phyloP scores from a whole-genome alignment of 78 protist species.

The Ministeria vibrans region DNA sequence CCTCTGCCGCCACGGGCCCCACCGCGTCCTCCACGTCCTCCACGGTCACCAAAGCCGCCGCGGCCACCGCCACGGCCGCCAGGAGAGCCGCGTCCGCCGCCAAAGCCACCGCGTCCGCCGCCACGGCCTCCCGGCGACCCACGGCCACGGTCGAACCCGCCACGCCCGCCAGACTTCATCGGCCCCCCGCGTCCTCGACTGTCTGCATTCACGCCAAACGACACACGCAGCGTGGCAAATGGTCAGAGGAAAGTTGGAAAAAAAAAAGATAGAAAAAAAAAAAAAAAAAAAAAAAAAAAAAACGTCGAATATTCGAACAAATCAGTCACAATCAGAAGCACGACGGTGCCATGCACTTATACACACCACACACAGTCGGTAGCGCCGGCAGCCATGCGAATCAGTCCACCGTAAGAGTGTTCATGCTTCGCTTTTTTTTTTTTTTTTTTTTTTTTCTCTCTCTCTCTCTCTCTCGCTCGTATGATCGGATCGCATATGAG shows the following conservation, averaged over 20 bases:
- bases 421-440: not conserved
- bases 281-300: not conserved
- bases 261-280: not conserved
- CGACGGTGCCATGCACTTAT: not conserved
- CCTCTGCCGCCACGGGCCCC: slow-evolving; percentile 11
- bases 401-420: not conserved
- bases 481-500: too few species aligned
- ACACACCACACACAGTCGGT: not conserved
- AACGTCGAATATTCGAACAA: not conserved
- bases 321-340: not conserved
- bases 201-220: not conserved
- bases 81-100: not conserved
- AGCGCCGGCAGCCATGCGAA: not conserved
- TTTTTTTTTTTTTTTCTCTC: not conserved
- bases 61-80: slow-evolving; percentile 8
- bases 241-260: not conserved
- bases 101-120: slow-evolving; percentile 13
- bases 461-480: too few species aligned
- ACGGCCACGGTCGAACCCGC: not conserved
- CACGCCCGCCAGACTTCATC: not conserved
- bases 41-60: not conserved
- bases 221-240: not conserved
- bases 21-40: not conserved
- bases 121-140: not conserved
- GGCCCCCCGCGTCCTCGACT: not conserved